These are phyloP conservation scores for Knoxia roxburghii DNA, from an alignment of 257 asterid species.

Conservation along the genomic window DNA sequence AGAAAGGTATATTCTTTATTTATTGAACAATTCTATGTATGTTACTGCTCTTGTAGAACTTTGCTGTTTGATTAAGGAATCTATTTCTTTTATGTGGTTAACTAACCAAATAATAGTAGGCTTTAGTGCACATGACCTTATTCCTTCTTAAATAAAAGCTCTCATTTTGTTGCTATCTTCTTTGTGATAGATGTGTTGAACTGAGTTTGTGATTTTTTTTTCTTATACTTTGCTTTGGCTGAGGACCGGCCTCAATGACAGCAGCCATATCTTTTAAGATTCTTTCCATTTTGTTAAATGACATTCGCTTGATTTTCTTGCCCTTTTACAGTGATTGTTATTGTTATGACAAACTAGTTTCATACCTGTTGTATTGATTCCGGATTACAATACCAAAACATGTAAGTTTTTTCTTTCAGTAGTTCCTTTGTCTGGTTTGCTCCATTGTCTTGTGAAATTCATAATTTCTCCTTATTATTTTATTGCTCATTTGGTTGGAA, in stretches of 20 bases:
- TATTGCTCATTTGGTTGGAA: too few relatives aligned
- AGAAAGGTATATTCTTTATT: neutral
- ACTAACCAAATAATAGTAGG: too few relatives aligned
- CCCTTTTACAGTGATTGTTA: slow-evolving; percentile 69
- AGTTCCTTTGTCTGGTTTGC: neutral
- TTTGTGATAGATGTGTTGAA: neutral
- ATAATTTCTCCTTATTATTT: too few relatives aligned
- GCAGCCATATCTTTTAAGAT: too few relatives aligned
- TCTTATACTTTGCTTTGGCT: too few relatives aligned
- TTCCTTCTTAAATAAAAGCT: neutral
- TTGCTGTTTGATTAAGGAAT: neutral
- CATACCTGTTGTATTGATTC: slow-evolving; percentile 90
- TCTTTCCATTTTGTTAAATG: neutral
- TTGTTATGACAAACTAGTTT: slow-evolving; percentile 67
- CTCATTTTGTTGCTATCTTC: neutral
- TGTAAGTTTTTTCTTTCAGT: slow-evolving; percentile 40
- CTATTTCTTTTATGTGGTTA: neutral
- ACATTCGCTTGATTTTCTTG: slow-evolving; percentile 12
- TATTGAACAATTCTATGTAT: neutral
- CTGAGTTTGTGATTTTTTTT: too few relatives aligned
- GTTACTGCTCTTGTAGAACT: neutral
- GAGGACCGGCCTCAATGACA: too few relatives aligned
- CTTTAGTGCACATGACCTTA: too few relatives aligned
- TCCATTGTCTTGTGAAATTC: too few relatives aligned
- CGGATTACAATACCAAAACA: slow-evolving; percentile 63